A percentile compares a stretch with the other conserved stretches of the same genome.
Evolutionary conservation across 139 green algal genomes (phyloP).

Genomic region (Coelastrella sp.): DNA sequence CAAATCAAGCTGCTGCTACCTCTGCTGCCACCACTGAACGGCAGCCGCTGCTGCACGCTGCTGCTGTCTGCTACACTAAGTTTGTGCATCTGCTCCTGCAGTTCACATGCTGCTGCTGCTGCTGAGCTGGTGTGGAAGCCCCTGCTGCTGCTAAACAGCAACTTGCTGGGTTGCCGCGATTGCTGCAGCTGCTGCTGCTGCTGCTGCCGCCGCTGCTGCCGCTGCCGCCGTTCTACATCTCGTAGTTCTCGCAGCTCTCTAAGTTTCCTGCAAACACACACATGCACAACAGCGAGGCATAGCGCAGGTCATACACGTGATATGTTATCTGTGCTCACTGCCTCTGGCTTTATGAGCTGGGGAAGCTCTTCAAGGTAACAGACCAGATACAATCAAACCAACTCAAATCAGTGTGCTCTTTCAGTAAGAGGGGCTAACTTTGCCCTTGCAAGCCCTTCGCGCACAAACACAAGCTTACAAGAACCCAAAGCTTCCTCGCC

Average conservation of each 20-base stretch:
- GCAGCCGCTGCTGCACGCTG: conserved; percentile 23
- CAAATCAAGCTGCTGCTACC: not conserved
- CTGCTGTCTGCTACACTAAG: not conserved
- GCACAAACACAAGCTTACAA: too few relatives aligned
- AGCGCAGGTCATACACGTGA: too few relatives aligned
- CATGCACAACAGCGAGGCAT: not conserved
- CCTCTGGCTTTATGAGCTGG: too few relatives aligned
- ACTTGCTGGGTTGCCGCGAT: too few relatives aligned
- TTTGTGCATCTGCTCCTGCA: not conserved
- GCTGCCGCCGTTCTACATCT: not conserved
- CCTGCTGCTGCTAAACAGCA: not conserved
- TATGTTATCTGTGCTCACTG: too few relatives aligned
- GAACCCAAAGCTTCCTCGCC: too few relatives aligned
- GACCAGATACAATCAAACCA: too few relatives aligned
- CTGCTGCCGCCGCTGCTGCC: conserved; percentile 15
- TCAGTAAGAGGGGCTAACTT: too few relatives aligned
- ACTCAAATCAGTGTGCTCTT: too few relatives aligned
- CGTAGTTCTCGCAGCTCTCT: not conserved
- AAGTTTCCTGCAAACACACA: not conserved
- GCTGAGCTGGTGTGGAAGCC: not conserved
- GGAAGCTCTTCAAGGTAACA: too few relatives aligned
- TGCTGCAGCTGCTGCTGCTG: not conserved
- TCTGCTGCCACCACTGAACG: not conserved
- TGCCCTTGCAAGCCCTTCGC: too few relatives aligned
- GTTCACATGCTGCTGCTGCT: not conserved